Conservation (phyloP, 805 yeast genomes). For the Yarrowia sp. region DNA sequence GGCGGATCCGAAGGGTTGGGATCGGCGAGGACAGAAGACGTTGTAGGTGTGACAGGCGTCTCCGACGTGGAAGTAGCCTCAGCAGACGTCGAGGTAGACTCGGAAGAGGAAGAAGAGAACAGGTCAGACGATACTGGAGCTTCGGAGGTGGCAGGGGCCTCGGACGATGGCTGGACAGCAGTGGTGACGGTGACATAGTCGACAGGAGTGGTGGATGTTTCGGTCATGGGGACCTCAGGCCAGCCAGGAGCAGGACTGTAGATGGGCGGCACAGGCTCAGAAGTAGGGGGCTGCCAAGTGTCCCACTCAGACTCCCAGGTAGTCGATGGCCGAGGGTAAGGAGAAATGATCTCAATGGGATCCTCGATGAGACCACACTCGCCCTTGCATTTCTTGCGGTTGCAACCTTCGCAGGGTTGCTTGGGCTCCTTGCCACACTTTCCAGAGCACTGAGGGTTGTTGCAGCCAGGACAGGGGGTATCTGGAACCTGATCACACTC, state of each 20-base stretch:
- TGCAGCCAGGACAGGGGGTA: conserved; percentile 7
- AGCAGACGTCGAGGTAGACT: background rate
- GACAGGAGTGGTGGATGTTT: background rate
- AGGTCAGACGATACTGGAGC: background rate
- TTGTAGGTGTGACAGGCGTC: background rate
- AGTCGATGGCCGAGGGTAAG: conserved; percentile 2
- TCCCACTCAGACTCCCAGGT: background rate
- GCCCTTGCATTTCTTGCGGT: conserved; percentile 20
- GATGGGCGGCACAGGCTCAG: background rate
- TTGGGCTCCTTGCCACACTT: conserved; percentile 20
- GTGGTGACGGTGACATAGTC: conserved; percentile 17
- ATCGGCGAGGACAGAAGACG: background rate
- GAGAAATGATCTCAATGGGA: conserved; percentile 18
- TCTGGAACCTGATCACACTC: conserved; percentile 1
- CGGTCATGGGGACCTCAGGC: conserved; percentile 15
- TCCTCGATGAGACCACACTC: conserved; percentile 18
- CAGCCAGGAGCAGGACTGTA: conserved; percentile 18
- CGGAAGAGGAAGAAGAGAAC: background rate
- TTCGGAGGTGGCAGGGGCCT: background rate
- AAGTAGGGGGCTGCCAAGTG: background rate
- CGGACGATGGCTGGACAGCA: background rate
- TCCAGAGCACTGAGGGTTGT: conserved; percentile 3
- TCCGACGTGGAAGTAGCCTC: background rate
- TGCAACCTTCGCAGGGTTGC: conserved; percentile 14
- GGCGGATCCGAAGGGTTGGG: background rate